Base-by-base conservation (phyloP, 805 yeast species). In the Suhomyces sp. region DNA sequence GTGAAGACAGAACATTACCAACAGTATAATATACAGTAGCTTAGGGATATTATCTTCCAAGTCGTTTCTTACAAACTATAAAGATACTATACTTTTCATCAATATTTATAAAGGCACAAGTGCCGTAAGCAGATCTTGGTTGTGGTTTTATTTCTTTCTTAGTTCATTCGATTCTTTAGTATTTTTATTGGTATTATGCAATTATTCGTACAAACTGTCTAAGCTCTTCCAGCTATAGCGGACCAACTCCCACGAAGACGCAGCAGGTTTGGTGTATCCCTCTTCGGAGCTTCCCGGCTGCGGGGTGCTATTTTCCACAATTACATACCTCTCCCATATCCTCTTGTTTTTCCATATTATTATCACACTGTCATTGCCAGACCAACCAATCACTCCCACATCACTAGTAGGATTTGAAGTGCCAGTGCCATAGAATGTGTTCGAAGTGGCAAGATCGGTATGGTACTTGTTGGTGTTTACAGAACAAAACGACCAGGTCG, bases 401-500 rank as follows among this genome's bases (percentile, higher is more conserved):
- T 74, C 78, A 27, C 51, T 54, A 6, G 48, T 23, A 29, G 23
- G 17, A 19, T 19, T 27, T 9, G 41, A 17, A 6, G 19, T 23
- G 12, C 41, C 7, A 4, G 41, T 22, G 12, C 35, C 35, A 24
- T 27, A 46, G 42, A 38, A 38, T 10, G 42, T 38, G 17, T 33
- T 15, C 17, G 12, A 5, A 7, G 19, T 22, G 29, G 45, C 9
- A 12, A 41, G 22, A 5, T 69, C 66, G 10, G 59, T 40, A 51
- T 72, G 77, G 52, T 72, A 73, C 48, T 72, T 69, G 51, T 70
- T 71, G 17, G 82, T 78, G 60, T 88, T 86, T 13, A 83, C 76
- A 0, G 93, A 87, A 49, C 90, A 89, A 71, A 87, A 89, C 41
- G 94, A 86, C 97, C 97, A 92, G 13, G 88, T 86, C 1, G 93